Conservation (phyloP, 164 flowering plant species). For the Aristolochia fimbriata region DNA sequence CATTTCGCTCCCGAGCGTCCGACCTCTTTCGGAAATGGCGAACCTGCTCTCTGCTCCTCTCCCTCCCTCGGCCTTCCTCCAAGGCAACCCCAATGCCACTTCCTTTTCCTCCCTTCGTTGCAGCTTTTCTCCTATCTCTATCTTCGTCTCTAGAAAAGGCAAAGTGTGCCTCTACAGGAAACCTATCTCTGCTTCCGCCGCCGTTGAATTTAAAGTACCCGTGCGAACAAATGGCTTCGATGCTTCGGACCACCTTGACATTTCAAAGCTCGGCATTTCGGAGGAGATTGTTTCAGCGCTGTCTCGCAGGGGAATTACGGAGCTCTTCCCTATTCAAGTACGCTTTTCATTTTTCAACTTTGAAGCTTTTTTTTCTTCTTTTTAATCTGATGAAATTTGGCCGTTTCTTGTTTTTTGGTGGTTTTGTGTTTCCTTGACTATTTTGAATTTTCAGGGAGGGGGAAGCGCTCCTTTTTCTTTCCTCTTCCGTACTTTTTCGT, state of each 20-base stretch:
- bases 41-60: conserved; percentile 13
- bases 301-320: conserved; percentile 20
- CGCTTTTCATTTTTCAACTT: background rate
- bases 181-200: conserved; percentile 3
- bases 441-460: too few species aligned
- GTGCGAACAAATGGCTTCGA: background rate
- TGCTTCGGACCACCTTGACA: conserved; percentile 7
- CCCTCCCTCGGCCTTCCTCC: conserved; percentile 12
- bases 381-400: background rate
- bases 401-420: background rate
- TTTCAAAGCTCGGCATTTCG: conserved; percentile 22
- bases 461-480: too few species aligned
- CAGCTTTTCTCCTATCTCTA: conserved; percentile 13
- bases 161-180: background rate
- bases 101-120: conserved; percentile 9
- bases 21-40: conserved; percentile 6
- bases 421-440: too few species aligned
- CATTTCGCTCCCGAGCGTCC: background rate
- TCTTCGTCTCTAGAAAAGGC: conserved; percentile 3
- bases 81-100: conserved; percentile 3
- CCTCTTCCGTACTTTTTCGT: too few species aligned
- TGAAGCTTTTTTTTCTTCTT: background rate
- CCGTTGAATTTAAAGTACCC: conserved; percentile 3
- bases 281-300: conserved; percentile 24
- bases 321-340: conserved; percentile 30